Conservation (phyloP, 768 basidiomycete species). For the Boletus barrowsii region DNA sequence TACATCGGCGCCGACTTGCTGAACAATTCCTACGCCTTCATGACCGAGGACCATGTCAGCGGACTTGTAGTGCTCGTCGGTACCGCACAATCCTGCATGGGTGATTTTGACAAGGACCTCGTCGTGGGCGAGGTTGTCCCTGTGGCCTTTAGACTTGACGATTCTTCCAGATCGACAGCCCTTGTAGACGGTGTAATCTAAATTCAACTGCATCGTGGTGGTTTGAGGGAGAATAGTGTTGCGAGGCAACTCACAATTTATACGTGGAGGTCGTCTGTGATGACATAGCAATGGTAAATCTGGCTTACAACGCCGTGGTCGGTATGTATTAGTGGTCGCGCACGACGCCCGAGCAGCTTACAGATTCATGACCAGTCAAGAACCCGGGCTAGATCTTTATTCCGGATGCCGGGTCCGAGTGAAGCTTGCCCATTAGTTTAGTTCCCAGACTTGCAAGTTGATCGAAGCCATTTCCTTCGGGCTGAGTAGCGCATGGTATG, state of each 20-base stretch:
- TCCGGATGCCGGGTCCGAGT: too few species aligned
- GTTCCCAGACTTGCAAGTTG: too few species aligned
- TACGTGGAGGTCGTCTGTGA: not conserved
- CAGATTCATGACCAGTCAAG: too few species aligned
- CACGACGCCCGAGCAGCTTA: too few species aligned
- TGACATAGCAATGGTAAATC: not conserved
- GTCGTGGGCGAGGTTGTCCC: slow-evolving; percentile 19
- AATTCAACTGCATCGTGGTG: slow-evolving; percentile 13
- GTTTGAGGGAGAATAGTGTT: not conserved
- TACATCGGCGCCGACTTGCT: slow-evolving; percentile 32
- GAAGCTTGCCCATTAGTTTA: too few species aligned
- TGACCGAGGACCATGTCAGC: slow-evolving; percentile 39
- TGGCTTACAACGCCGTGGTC: too few species aligned
- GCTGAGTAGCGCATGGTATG: too few species aligned
- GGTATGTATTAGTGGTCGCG: too few species aligned
- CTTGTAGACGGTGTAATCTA: slow-evolving; percentile 32
- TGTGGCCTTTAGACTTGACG: slow-evolving; percentile 15
- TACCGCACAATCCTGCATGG: slow-evolving; percentile 37
- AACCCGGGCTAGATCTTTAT: too few species aligned
- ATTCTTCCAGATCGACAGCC: slow-evolving; percentile 23
- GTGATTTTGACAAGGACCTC: slow-evolving; percentile 33
- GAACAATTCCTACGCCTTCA: slow-evolving; percentile 37
- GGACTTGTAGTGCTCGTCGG: slow-evolving; percentile 34
- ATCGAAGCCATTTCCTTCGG: too few species aligned
- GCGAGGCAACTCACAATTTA: not conserved